Conservation (phyloP, 2,329 filamentous ascomycete genomes). For the Daldinia eschscholtzii region DNA sequence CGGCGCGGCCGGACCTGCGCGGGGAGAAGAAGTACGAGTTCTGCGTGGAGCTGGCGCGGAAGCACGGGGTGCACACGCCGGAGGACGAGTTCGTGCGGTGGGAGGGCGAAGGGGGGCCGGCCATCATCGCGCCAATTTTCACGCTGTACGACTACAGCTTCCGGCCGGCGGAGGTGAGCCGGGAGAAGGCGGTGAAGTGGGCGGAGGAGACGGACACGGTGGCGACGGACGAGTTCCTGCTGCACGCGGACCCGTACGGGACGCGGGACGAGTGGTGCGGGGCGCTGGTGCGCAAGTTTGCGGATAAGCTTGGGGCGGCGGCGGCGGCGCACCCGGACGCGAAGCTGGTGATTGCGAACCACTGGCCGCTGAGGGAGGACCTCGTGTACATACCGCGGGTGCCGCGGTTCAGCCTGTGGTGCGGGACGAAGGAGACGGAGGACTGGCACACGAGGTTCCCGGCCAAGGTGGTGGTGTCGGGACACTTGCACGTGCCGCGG, state of each 20-base stretch:
- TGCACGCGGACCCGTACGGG: conserved; percentile 54
- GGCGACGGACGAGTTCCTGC: conserved; percentile 55
- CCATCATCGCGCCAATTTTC: conserved; percentile 67
- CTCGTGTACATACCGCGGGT: conserved; percentile 53
- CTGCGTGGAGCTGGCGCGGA: conserved; percentile 65
- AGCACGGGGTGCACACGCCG: conserved; percentile 66
- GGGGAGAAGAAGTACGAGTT: conserved; percentile 68
- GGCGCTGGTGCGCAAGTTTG: conserved; percentile 48
- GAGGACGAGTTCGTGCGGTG: conserved; percentile 67
- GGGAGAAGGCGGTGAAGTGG: conserved; percentile 60
- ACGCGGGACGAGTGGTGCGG: conserved; percentile 54
- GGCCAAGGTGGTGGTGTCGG: conserved; percentile 55
- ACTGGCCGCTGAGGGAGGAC: conserved; percentile 56
- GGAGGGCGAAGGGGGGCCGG: conserved; percentile 63
- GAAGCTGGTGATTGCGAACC: conserved; percentile 54
- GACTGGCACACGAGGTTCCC: conserved; percentile 55
- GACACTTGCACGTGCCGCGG: conserved; percentile 55
- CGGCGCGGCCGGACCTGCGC: conserved; percentile 50
- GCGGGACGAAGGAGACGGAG: conserved; percentile 54
- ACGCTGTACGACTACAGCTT: conserved; percentile 72
- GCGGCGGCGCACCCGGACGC: conserved; percentile 33
- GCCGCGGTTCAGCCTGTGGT: conserved; percentile 57
- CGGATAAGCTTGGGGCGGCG: conserved; percentile 50
- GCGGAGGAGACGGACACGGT: conserved; percentile 54
- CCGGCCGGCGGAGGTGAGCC: conserved; percentile 61